Percentiles rank a stretch among this genome's conserved stretches.
These are phyloP conservation scores for Russula lepida DNA, from an alignment of 768 basidiomycete species.

Conservation along the genomic window DNA sequence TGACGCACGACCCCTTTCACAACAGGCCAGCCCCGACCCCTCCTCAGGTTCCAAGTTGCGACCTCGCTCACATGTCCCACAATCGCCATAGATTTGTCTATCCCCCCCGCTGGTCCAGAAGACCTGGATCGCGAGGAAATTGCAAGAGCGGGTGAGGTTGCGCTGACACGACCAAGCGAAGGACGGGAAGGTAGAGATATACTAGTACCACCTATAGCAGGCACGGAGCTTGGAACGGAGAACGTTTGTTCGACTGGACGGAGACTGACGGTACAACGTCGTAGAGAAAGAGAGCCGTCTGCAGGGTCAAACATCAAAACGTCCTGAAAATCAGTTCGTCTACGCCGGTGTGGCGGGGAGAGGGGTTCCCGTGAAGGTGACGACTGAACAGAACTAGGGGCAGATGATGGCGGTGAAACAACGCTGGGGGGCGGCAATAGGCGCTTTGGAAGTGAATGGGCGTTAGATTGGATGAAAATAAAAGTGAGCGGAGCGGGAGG, in stretches of 20 bases:
- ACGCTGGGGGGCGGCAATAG: constrained; percentile 32
- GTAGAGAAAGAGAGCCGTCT: constrained; percentile 46
- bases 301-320: constrained; percentile 58
- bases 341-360: constrained; percentile 25
- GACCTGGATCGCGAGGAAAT: constrained; percentile 13
- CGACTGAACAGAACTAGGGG: constrained; percentile 27
- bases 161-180: constrained; percentile 32
- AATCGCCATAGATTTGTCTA: constrained; percentile 31
- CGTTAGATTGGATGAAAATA: constrained; percentile 38
- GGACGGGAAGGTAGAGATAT: constrained; percentile 53
- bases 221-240: constrained; percentile 25
- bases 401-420: constrained; percentile 25
- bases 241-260: constrained; percentile 22
- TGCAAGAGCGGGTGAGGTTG: constrained; percentile 24
- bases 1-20: constrained; percentile 33
- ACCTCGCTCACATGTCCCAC: constrained; percentile 36
- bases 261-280: constrained; percentile 43
- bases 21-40: constrained; percentile 45
- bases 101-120: constrained; percentile 32
- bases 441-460: constrained; percentile 31
- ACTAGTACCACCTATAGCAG: constrained; percentile 40
- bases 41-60: constrained; percentile 58
- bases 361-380: constrained; percentile 25
- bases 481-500: constrained; percentile 42
- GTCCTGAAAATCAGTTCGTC: constrained; percentile 50